phyloP scores from a whole-genome alignment of 257 asterid genomes.

The Nicotiana undulata region DNA sequence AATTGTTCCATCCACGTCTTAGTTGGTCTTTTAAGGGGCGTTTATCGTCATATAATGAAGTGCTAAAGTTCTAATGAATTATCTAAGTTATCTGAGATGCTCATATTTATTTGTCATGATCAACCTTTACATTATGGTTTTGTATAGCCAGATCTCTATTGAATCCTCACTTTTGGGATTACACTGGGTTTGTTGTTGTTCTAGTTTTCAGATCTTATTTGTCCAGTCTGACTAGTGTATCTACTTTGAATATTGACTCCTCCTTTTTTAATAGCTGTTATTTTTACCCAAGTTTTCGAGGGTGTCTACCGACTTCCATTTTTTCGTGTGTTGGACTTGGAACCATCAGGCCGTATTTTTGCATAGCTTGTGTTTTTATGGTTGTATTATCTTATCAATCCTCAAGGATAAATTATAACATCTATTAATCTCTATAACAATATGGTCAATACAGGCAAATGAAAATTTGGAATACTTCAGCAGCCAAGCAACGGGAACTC shows the following conservation, averaged over 20 bases:
- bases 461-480: slow-evolving; percentile 95
- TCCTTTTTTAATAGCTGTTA: neutral
- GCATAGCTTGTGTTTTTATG: neutral
- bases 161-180: too few species aligned
- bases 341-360: neutral
- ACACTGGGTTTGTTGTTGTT: too few species aligned
- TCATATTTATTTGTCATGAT: neutral
- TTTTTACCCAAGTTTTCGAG: neutral
- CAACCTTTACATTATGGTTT: neutral
- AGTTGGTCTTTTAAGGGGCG: neutral
- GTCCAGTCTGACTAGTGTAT: neutral
- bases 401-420: neutral
- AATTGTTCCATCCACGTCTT: neutral
- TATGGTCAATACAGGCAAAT: slow-evolving; percentile 61
- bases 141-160: slow-evolving; percentile 1
- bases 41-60: neutral
- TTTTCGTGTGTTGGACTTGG: neutral
- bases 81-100: neutral
- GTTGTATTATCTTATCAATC: neutral
- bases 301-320: neutral
- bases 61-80: neutral
- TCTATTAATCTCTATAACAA: neutral
- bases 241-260: neutral
- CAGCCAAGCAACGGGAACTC: slow-evolving; percentile 73
- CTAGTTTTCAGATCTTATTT: neutral